Evolutionary conservation across 2,329 filamentous ascomycete genomes (phyloP), one percentile per base, ranked within the genome.

Genomic region (Aspergillus hortae): DNA sequence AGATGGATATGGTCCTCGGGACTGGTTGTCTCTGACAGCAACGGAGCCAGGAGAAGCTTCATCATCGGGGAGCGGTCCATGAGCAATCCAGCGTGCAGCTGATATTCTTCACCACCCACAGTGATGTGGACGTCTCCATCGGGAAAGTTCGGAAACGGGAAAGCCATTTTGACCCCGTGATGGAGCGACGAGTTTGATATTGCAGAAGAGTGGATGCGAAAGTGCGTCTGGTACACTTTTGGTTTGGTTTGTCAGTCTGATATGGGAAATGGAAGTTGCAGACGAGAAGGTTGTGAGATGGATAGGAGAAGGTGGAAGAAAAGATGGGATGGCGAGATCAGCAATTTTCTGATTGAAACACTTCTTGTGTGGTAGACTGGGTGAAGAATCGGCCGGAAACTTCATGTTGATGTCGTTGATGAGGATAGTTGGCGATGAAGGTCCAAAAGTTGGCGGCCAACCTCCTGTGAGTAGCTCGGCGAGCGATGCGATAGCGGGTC

Each of bases 51-150:
- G n/a, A 48, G 27, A 40, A 14, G 2, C 33, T 35, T 48, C 15
- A 59, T 32, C 5, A 30, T 23, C 2, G 40, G 46, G 3, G 57
- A 59, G 30, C 19, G 33, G 30, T 17, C 17, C 15, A 14, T 43
- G 4, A 58, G 43, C 32, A 50, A 23, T 4, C 17, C 44, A 7
- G 70, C 68, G 59, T 77, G 74, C 2, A 77, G 63, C 23, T 66
- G 61, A 55, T 73, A 76, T 40, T 66, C 59, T 47, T 70, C 64
- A 10, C 66, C 55, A 14, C 67, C 63, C 53, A 77, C 61, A 48
- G 66, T 50, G 54, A 77, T 59, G 40, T 63, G 58, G 21, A 75
- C 70, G 53, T 77, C 71, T 33, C 70, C 74, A 43, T 73, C 71
- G 23, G 49, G 30, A 56, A 68, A 76, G 4, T 59, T 32, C 1